Evolutionary conservation across 805 yeast genomes (phyloP), one percentile per base, ranked within the genome.

Genomic region (Starmerella sp.): DNA sequence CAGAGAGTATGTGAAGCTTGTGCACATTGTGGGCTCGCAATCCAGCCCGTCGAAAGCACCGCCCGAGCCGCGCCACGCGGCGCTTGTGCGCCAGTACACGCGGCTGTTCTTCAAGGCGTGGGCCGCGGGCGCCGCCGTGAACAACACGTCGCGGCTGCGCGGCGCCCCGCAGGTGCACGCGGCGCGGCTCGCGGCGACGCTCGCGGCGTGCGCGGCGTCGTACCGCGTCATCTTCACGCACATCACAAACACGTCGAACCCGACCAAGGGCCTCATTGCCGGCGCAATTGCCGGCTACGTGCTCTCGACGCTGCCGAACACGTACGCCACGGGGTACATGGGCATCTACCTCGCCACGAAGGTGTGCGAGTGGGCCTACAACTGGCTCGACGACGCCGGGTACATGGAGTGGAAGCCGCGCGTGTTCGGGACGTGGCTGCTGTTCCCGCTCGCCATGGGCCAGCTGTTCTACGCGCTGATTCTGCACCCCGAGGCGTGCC

Each of bases 401-500:
- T 60, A 59, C 52, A 55, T 70, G 46, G 56, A 57, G 7, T 65
- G 65, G 59, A 66, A 67, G 61, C 66, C 60, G 65, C 70, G 60
- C 56, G 69, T 63, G 60, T 67, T 64, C 49, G 74, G 73, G 4
- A 60, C 72, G 13, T 72, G 75, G 75, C 65, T 54, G 41, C 61
- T 73, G 53, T 69, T 72, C 61, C 76, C 76, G 4, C 54, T 70
- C 15, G 71, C 75, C 15, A 63, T 67, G 55, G 63, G 69, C 14
- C 74, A 72, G 62, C 66, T 73, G 50, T 65, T 73, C 54, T 62
- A 69, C 57, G 56, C 69, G 6, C 67, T 68, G 51, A 58, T 70
- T 37, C 61, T 65, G 52, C 65, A 69, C 50, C 71, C 69, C 5
- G 73, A 69, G 37, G 59, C 63, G 41, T 63, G 68, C 30, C 73